Base-by-base conservation (phyloP, 345 rosid genomes). In the Syzygium oleosum region DNA sequence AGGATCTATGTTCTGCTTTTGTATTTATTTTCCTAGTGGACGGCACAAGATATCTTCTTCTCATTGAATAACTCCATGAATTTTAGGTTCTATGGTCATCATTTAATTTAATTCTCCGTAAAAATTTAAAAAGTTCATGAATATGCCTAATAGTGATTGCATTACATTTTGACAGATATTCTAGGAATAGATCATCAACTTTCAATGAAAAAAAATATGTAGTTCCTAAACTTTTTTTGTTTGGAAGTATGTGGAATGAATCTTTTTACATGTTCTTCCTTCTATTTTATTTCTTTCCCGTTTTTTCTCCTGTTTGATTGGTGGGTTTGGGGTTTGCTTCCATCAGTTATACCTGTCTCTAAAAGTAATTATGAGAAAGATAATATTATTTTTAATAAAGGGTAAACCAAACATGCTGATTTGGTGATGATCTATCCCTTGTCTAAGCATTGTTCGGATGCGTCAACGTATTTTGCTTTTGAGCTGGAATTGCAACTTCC, bases 401-500 rank as follows among this genome's bases (percentile, higher is more conserved):
- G 80, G 49, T 34, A 38, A 73, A 34, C 80, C 4, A 73, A 73
- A 5, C 49, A 73, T 73, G 80, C 49, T 73, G 80, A 73, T 73
- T 11, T 46, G 80, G 49, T 34, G 79, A 49, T 23, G 55, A n/a
- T 51, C 87, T 61, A 15, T 46, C 56, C 87, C 53, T 51, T 59
- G 79, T 49, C 78, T 85, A 31, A 52, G 17, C 25, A 53, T 7
- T 43, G 77, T 38, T 41, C 29, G 31, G 77, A 85, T 59, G 78
- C 43, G 51, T 43, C 31, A 43, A 73, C 41, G 80, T 73, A 17
- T 59, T 51, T 56, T 41, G 52, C 78, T 85, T 85, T 85, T 65
- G 87, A 86, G 80, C 79, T 86, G 87, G 87, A 51, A 61, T 29
- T 85, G 68, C 53, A 59, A 77, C 78, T 85, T 85, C 46, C 87